Evolutionary conservation across 2,329 filamentous ascomycete genomes (phyloP).

Genomic region (Clarireedia sp.): DNA sequence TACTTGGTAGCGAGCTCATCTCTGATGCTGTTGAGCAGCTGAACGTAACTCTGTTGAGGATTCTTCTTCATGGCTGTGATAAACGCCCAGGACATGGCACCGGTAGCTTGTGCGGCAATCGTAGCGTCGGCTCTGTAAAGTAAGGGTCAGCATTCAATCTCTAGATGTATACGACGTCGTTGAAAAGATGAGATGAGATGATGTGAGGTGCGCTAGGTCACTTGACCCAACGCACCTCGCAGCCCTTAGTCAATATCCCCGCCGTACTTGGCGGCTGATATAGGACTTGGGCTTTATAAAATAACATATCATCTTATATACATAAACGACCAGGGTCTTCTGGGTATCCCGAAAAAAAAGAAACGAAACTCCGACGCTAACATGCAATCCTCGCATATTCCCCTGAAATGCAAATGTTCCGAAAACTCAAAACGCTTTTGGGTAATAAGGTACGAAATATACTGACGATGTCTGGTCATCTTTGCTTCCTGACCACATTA

Average conservation of each 20-base stretch:
- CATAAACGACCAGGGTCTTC: constrained; percentile 16
- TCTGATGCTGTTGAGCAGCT: constrained; percentile 90
- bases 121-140: constrained; percentile 71
- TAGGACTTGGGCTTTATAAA: constrained; percentile 23
- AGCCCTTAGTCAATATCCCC: constrained; percentile 25
- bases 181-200: neutral
- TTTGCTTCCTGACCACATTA: constrained; percentile 97
- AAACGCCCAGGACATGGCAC: constrained; percentile 98
- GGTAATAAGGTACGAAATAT: constrained; percentile 37
- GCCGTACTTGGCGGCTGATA: constrained; percentile 22
- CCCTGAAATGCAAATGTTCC: constrained; percentile 42
- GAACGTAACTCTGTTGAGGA: constrained; percentile 90
- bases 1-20: constrained; percentile 84
- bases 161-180: neutral
- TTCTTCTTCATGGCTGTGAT: constrained; percentile 86
- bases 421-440: constrained; percentile 54
- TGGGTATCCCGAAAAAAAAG: constrained; percentile 12
- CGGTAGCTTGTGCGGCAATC: constrained; percentile 77
- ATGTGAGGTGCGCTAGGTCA: constrained; percentile 5
- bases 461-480: constrained; percentile 88
- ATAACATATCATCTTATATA: constrained; percentile 8
- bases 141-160: constrained; percentile 5
- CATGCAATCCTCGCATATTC: constrained; percentile 38
- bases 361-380: constrained; percentile 21
- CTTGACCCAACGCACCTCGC: constrained; percentile 28